A percentile compares a stretch with the other conserved stretches of the same genome.
Conservation (phyloP, 805 yeast species). For the Naumovozyma castellii region DNA sequence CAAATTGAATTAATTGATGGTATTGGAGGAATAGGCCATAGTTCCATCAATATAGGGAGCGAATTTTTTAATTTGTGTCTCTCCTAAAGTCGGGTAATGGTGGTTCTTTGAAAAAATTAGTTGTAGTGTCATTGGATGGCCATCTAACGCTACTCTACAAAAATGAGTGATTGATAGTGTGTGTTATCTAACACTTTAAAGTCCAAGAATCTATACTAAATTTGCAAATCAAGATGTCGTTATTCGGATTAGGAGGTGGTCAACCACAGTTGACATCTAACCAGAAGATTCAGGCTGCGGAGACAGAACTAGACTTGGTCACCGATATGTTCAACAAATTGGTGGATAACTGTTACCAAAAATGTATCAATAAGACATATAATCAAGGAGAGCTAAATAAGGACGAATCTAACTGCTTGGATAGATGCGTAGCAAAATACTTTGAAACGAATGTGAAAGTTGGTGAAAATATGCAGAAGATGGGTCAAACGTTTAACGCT, state of each 20-base stretch:
- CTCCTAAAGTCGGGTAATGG: too few species aligned
- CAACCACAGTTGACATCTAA: slow-evolving; percentile 66
- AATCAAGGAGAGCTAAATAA: slow-evolving; percentile 65
- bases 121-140: too few species aligned
- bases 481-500: slow-evolving; percentile 36
- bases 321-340: slow-evolving; percentile 94
- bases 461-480: slow-evolving; percentile 63
- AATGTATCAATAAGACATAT: slow-evolving; percentile 66
- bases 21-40: too few species aligned
- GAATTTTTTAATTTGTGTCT: too few species aligned
- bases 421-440: slow-evolving; percentile 92
- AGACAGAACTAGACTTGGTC: slow-evolving; percentile 93
- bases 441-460: slow-evolving; percentile 91
- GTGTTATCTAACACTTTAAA: too few species aligned
- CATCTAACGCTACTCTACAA: too few species aligned
- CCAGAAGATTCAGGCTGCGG: slow-evolving; percentile 82
- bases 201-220: background rate
- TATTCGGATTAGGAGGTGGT: slow-evolving; percentile 67
- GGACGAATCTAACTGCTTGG: slow-evolving; percentile 78
- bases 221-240: slow-evolving; percentile 41
- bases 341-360: slow-evolving; percentile 79
- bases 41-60: too few species aligned
- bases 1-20: too few species aligned
- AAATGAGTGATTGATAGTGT: too few species aligned
- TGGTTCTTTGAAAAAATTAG: too few species aligned